Percentiles rank a stretch among this genome's conserved stretches.
phyloP scores from a whole-genome alignment of 306 rosid species.

The Fragaria iinumae region DNA sequence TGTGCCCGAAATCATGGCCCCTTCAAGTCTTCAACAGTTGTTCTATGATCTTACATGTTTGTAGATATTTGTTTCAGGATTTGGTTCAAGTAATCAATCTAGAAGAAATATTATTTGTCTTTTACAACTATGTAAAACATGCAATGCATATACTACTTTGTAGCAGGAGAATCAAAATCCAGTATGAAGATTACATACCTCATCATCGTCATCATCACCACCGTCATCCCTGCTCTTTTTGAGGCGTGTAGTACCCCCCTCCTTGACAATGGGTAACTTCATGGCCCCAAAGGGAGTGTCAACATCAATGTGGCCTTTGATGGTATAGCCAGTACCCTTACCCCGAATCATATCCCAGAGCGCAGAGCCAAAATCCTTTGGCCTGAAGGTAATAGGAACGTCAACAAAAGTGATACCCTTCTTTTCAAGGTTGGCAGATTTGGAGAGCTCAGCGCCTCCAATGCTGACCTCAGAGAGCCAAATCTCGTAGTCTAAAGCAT shows the following conservation, averaged over 20 bases:
- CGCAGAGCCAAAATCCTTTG: conserved; percentile 92
- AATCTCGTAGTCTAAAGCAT: conserved; percentile 69
- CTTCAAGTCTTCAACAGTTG: not conserved
- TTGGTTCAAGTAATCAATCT: not conserved
- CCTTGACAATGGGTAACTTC: conserved; percentile 88
- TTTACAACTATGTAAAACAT: not conserved
- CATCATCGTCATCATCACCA: conserved; percentile 48
- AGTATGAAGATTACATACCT: conserved; percentile 42
- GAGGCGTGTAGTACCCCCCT: conserved; percentile 88
- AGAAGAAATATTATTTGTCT: not conserved
- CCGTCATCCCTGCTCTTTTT: conserved; percentile 79
- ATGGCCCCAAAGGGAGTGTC: conserved; percentile 93
- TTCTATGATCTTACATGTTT: not conserved
- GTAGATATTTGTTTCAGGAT: not conserved
- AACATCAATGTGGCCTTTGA: conserved; percentile 74
- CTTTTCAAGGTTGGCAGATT: conserved; percentile 64
- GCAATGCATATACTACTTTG: not conserved
- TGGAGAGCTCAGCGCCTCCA: conserved; percentile 64
- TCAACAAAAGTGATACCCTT: conserved; percentile 56
- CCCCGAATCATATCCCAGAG: conserved; percentile 98
- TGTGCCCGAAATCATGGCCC: not conserved
- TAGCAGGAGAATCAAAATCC: not conserved
- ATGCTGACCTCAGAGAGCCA: conserved; percentile 82
- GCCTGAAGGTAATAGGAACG: conserved; percentile 82
- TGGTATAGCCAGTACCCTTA: conserved; percentile 76